These are phyloP conservation scores for Petunia hybrid DNA, from an alignment of 305 asterid genomes.

Conservation along the genomic window DNA sequence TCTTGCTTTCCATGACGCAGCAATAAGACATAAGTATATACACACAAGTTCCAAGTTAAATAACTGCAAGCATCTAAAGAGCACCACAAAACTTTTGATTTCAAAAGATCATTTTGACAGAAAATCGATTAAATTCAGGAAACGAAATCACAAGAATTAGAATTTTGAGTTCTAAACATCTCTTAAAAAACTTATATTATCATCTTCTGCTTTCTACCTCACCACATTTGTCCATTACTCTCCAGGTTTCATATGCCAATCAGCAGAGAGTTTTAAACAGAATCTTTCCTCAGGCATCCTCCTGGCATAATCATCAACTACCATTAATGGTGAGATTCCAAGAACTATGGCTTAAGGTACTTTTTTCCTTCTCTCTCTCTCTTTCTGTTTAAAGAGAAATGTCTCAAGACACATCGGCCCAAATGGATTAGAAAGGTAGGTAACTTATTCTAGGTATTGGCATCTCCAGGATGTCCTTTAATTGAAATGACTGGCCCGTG, in stretches of 20 bases:
- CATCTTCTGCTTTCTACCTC: not conserved
- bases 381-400: constrained; percentile 20
- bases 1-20: not conserved
- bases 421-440: constrained; percentile 28
- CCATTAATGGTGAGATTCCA: constrained; percentile 39
- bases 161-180: not conserved
- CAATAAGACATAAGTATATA: not conserved
- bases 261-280: constrained; percentile 22
- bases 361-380: not conserved
- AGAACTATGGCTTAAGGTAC: constrained; percentile 33
- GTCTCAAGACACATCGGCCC: constrained; percentile 32
- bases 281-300: constrained; percentile 38
- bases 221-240: not conserved
- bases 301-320: constrained; percentile 72
- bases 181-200: not conserved
- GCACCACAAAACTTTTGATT: not conserved
- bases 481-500: constrained; percentile 56
- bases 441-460: constrained; percentile 37
- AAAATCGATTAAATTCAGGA: not conserved
- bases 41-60: not conserved
- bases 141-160: not conserved
- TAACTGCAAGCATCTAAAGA: not conserved
- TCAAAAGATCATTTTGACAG: not conserved
- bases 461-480: constrained; percentile 52
- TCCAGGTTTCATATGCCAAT: constrained; percentile 41